Base-by-base conservation (phyloP, 352 stramenopile genomes). In the Hyphochytrium catenoides region DNA sequence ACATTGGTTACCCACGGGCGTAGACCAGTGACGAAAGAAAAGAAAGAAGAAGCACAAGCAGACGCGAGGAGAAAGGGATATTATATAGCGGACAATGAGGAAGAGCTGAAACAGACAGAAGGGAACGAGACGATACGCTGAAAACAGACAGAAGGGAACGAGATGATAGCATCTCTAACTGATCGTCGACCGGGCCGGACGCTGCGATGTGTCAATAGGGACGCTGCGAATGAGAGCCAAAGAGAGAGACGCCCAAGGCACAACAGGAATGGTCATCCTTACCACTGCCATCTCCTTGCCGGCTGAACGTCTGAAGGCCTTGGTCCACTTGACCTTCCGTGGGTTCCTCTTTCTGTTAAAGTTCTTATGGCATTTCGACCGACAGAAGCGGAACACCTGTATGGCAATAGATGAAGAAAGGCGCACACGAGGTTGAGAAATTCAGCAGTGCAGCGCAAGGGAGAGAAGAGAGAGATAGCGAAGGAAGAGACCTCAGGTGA, bases 321-420 rank as follows among this genome's bases (percentile, higher is more conserved):
- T 99, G 41, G 92, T 98, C 92, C 92, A 99, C 57, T 93, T 93
- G 11, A 97, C 86, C 65, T 99, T 98, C 37, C 92, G 77, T 28
- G 92, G 92, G 63, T 99, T 99, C 52, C 91, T 76, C 66, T 98
- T 98, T 64, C 90, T 89, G 57, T 96, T 96, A 51, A 99, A 99
- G 58, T 96, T 96, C 47, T 93, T 92, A 74, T 97, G 88, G 70
- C 93, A 99, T 69, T 99, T 99, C 30, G 89, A 97, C 36, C 93
- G 77, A 54, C 93, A 99, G 64, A 99, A 99, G 35, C 84, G 76
- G 56, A 98, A 99, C 36, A 94, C 76, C 51, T 69, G 37, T 9
- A 20, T 15, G 21, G n/a, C 4, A 17, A n/a, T 20, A 37, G 14
- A 9, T 0, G 12, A 41, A 26, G 26, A 3, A 3, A 49, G 34